Evolutionary conservation across 2,329 filamentous ascomycete genomes (phyloP), one percentile per base, ranked within the genome.

Genomic region (Ascochyta viciae-villosae): DNA sequence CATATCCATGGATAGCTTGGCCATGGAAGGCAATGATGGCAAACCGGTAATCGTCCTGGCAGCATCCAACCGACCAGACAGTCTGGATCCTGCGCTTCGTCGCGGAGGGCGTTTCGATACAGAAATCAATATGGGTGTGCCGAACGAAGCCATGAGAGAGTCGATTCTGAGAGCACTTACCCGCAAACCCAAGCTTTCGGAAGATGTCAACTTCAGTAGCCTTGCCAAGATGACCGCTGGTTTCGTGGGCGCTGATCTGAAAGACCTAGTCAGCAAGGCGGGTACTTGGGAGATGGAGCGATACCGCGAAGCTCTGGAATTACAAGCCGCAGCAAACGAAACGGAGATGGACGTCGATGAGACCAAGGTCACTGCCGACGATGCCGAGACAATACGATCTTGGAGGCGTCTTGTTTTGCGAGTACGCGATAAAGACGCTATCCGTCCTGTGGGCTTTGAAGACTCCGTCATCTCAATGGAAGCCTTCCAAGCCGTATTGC

Each of bases 211-310:
- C 70, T 90, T 94, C 64, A 78, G 79, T 24, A 79, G 83, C 15
- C 80, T 99, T 3, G 92, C 94, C 6, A 93, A 91, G 67, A 82
- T 88, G 65, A 98, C 94, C 0, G 91, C 95, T 6, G 95, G 95
- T 1, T 99, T 95, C 64, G 94, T 99, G 0, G 94, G 93, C 10
- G 91, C 91, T 6, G 95, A 99, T 79, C 79, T 99, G 4, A 87
- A 90, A 60, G 89, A 89, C 67, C 77, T 89, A 3, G 86, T 88
- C 3, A 85, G 85, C 37, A 88, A 87, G 48, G 87, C 87, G 3
- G 86, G 85, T 5, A 81, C 84, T 6, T 83, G 84, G 66, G 85
- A 86, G n/a, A 87, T 89, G 72, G 82, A 86, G 60, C 77, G 82
- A 34, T 87, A 84, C 62, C 76, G 85, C 26, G 76, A 82, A 48